Conservation (phyloP, 352 stramenopile genomes). For the Globisporangium alternatum region DNA sequence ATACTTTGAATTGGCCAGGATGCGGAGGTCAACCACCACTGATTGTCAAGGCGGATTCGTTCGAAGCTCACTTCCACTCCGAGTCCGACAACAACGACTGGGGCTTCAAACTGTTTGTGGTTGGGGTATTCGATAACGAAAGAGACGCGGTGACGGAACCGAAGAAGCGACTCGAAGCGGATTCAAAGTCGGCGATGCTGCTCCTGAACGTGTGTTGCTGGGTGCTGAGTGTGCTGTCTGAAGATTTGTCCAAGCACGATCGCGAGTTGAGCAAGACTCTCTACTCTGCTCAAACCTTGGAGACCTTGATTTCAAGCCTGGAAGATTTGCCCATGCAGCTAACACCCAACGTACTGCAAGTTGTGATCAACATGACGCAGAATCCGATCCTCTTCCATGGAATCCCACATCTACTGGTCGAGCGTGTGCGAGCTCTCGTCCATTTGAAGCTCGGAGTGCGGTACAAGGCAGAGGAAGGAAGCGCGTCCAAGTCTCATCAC, state of each 20-base stretch:
- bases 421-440: constrained; percentile 37
- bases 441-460: constrained; percentile 51
- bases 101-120: constrained; percentile 85
- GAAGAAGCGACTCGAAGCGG: neutral
- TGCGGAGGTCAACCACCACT: constrained; percentile 59
- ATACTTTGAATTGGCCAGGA: constrained; percentile 80
- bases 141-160: constrained; percentile 1
- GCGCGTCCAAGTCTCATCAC: constrained; percentile 59
- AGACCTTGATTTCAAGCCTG: constrained; percentile 33
- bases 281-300: constrained; percentile 32
- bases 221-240: constrained; percentile 25
- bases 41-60: constrained; percentile 61
- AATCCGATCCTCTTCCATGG: constrained; percentile 33
- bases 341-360: constrained; percentile 32
- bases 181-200: constrained; percentile 19
- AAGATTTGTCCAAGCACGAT: neutral
- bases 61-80: constrained; percentile 83
- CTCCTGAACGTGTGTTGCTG: constrained; percentile 38
- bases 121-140: constrained; percentile 56
- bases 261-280: constrained; percentile 2
- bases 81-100: constrained; percentile 85
- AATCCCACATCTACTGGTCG: constrained; percentile 35
- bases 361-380: constrained; percentile 41
- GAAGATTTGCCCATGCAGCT: constrained; percentile 39
- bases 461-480: constrained; percentile 40